Conservation (phyloP, 129 eudicot species). For the Scalesia atractyloides region DNA sequence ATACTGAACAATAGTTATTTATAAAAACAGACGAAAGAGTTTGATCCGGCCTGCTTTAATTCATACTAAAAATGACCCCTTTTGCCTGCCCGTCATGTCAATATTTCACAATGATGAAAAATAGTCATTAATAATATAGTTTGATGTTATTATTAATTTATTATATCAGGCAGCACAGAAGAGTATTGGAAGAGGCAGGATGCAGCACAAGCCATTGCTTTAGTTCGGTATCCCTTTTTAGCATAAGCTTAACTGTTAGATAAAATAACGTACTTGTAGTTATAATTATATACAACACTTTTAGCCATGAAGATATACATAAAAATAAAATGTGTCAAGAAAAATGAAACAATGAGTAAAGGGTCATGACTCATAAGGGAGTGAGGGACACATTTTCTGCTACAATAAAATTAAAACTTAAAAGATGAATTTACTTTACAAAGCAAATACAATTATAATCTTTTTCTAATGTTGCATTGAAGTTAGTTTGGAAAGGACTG, state of each 20-base stretch:
- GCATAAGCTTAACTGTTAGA: constrained; percentile 20
- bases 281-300: neutral
- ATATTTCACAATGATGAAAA: no score
- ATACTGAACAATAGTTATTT: neutral
- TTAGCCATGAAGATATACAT: neutral
- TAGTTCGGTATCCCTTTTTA: constrained; percentile 59
- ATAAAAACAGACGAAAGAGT: neutral
- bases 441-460: neutral
- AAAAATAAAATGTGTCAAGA: neutral
- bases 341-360: neutral
- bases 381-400: neutral
- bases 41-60: neutral
- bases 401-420: neutral
- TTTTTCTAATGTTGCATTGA: constrained; percentile 28
- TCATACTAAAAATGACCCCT: neutral
- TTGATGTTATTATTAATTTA: constrained; percentile 20
- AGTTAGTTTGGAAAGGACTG: constrained; percentile 96
- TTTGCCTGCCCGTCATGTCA: neutral
- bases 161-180: constrained; percentile 75
- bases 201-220: constrained; percentile 93
- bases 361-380: neutral
- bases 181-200: constrained; percentile 97
- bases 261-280: constrained; percentile 6
- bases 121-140: constrained; percentile 2
- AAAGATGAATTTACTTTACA: neutral